Evolutionary conservation across 305 asterid species (phyloP).

Genomic region (Striga hermonthica): DNA sequence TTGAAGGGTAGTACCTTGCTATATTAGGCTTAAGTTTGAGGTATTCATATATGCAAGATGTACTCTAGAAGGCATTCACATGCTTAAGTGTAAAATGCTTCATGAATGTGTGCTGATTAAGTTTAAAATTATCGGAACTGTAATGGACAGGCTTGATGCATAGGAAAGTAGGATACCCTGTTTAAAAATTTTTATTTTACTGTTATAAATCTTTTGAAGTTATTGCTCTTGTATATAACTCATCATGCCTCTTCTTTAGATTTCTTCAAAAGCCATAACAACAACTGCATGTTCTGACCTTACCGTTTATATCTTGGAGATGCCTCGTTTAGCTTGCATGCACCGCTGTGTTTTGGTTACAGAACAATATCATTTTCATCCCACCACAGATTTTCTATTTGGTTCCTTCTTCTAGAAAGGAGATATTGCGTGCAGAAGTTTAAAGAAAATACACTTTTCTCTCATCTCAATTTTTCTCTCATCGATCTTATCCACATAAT

Average conservation of each 20-base stretch:
- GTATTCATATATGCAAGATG: constrained; percentile 4
- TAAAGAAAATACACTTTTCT: no score
- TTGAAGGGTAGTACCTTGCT: constrained; percentile 7
- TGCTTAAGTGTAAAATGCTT: background rate
- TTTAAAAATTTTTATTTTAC: background rate
- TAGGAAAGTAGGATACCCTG: no score
- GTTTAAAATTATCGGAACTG: background rate
- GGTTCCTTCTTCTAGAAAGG: no score
- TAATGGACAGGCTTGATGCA: background rate
- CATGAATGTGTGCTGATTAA: background rate
- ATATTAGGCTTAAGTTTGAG: constrained; percentile 11
- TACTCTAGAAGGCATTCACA: constrained; percentile 12
- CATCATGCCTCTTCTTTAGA: background rate
- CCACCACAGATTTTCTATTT: no score
- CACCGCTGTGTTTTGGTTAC: background rate
- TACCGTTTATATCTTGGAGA: constrained; percentile 13
- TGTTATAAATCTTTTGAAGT: background rate
- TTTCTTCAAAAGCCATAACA: constrained; percentile 1
- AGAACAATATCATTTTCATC: no score
- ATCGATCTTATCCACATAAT: no score
- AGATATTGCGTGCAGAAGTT: no score
- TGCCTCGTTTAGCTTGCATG: constrained; percentile 13
- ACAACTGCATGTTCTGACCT: constrained; percentile 14
- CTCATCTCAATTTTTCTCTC: no score
- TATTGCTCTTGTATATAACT: constrained; percentile 4